phyloP scores from a whole-genome alignment of 2,329 filamentous ascomycete species.

The Fusarium sp. region DNA sequence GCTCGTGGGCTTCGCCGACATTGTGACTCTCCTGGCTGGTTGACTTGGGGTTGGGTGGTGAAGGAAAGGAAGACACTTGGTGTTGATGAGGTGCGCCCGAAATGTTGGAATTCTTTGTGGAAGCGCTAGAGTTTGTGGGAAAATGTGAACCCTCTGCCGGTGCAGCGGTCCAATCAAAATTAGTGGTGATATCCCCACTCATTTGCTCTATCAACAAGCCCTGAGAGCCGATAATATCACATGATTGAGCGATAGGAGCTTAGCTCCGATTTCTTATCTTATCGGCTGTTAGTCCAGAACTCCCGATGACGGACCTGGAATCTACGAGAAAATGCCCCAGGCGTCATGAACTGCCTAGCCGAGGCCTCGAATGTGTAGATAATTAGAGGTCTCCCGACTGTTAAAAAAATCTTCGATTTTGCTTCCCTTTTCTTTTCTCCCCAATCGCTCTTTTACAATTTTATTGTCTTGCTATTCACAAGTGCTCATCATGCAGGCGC shows the following conservation, averaged over 20 bases:
- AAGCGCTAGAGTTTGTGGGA: slow-evolving; percentile 59
- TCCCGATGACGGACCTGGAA: slow-evolving; percentile 50
- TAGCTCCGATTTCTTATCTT: slow-evolving; percentile 1
- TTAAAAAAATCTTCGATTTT: slow-evolving; percentile 17
- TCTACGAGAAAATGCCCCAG: slow-evolving; percentile 56
- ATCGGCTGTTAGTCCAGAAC: slow-evolving; percentile 2
- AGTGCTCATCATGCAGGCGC: slow-evolving; percentile 55
- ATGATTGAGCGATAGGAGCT: slow-evolving; percentile 50
- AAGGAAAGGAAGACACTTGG: slow-evolving; percentile 54
- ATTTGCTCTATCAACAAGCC: slow-evolving; percentile 12
- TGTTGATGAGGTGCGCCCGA: slow-evolving; percentile 52
- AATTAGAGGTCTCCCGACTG: slow-evolving; percentile 31
- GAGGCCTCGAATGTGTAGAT: slow-evolving; percentile 36
- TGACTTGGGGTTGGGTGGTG: slow-evolving; percentile 52
- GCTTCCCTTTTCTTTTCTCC: slow-evolving; percentile 2
- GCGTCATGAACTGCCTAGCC: slow-evolving; percentile 45
- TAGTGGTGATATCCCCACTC: background rate
- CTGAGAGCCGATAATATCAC: slow-evolving; percentile 49
- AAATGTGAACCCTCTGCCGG: slow-evolving; percentile 59
- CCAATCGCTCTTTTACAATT: slow-evolving; percentile 3
- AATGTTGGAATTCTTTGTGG: slow-evolving; percentile 59
- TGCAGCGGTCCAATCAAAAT: slow-evolving; percentile 46
- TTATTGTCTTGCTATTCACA: slow-evolving; percentile 24
- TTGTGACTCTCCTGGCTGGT: slow-evolving; percentile 67
- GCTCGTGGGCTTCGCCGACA: slow-evolving; percentile 81